These are phyloP conservation scores for Sergeia podlipaevii DNA, from an alignment of 208 protist species.

Conservation along the genomic window DNA sequence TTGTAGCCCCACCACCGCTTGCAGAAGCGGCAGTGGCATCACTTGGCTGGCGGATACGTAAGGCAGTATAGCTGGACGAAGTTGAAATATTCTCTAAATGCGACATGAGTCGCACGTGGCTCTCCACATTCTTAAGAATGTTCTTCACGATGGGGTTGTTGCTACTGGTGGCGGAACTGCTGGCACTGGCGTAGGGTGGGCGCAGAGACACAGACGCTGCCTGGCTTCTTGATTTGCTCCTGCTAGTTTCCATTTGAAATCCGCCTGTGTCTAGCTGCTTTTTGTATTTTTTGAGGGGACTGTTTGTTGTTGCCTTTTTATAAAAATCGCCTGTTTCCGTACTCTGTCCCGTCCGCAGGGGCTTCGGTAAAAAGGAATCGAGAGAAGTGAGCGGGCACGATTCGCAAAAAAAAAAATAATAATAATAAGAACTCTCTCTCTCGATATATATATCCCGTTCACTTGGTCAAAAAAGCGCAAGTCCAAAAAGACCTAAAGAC, in stretches of 20 bases:
- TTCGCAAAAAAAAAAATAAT: too few relatives aligned
- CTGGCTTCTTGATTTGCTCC: slow-evolving; percentile 34
- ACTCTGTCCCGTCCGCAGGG: too few relatives aligned
- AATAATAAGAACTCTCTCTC: too few relatives aligned
- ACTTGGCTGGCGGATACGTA: slow-evolving; percentile 47
- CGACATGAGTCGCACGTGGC: slow-evolving; percentile 81
- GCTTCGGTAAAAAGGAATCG: too few relatives aligned
- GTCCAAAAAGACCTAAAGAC: not conserved
- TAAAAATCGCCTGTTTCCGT: too few relatives aligned
- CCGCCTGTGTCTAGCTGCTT: too few relatives aligned
- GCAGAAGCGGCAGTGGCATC: not conserved
- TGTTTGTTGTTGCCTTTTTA: too few relatives aligned
- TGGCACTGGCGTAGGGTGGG: slow-evolving; percentile 6
- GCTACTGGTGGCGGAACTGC: slow-evolving; percentile 7
- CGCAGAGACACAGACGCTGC: not conserved
- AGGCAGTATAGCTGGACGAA: slow-evolving; percentile 67
- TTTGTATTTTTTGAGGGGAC: too few relatives aligned
- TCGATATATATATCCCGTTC: too few relatives aligned
- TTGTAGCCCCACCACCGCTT: not conserved
- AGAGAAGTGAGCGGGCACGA: too few relatives aligned
- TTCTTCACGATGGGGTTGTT: slow-evolving; percentile 37
- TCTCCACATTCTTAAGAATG: slow-evolving; percentile 78
- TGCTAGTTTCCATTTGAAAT: slow-evolving; percentile 20
- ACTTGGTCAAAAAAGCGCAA: too few relatives aligned
- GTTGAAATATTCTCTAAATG: slow-evolving; percentile 59